Conservation (phyloP, 164 flowering plant genomes). For the Buxus sempervirens region DNA sequence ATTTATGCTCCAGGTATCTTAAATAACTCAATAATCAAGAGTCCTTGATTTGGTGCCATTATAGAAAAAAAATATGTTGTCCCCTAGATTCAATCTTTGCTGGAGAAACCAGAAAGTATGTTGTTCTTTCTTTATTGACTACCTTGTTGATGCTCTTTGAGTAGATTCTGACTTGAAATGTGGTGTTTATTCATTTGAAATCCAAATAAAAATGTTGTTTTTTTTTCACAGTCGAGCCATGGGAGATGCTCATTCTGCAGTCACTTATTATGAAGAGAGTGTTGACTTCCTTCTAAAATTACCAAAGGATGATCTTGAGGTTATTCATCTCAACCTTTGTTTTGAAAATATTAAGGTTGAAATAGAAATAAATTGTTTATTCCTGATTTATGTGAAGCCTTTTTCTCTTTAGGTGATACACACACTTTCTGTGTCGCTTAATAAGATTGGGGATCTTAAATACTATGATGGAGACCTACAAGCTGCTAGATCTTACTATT, state of each 20-base stretch:
- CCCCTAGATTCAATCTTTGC: neutral
- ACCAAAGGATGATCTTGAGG: slow-evolving; percentile 78
- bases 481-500: slow-evolving; percentile 69
- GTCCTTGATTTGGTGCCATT: no score
- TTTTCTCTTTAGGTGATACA: slow-evolving; percentile 61
- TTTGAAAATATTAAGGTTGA: neutral
- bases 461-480: slow-evolving; percentile 79
- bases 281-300: slow-evolving; percentile 67
- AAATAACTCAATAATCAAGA: no score
- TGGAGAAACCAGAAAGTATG: neutral
- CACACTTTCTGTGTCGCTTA: slow-evolving; percentile 93
- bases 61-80: no score
- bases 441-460: slow-evolving; percentile 95
- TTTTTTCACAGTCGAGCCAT: slow-evolving; percentile 67
- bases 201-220: slow-evolving; percentile 5
- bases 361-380: neutral
- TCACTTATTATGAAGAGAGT: slow-evolving; percentile 77
- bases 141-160: neutral
- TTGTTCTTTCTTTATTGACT: neutral
- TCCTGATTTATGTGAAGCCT: neutral
- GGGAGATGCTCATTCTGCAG: slow-evolving; percentile 71
- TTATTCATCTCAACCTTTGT: slow-evolving; percentile 20
- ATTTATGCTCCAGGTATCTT: no score
- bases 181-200: neutral
- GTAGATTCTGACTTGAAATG: neutral